phyloP scores from a whole-genome alignment of 2,329 filamentous ascomycete genomes.

The Bipolaris gigantea region DNA sequence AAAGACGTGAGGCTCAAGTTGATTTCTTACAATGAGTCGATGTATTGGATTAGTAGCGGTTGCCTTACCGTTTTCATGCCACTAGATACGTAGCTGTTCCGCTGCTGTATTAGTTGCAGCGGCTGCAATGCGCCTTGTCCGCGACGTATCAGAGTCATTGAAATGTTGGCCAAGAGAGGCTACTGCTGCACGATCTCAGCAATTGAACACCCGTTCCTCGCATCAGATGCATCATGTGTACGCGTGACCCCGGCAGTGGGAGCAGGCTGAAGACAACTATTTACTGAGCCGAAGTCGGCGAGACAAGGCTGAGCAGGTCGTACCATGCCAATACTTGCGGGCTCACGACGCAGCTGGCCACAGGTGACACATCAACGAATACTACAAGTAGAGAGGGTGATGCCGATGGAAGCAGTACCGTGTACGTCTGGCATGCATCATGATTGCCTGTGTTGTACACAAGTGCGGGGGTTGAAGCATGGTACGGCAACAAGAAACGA shows the following conservation, averaged over 20 bases:
- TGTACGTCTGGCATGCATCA: not conserved
- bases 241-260: not conserved
- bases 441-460: not conserved
- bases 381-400: not conserved
- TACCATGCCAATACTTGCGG: not conserved
- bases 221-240: not conserved
- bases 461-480: not conserved
- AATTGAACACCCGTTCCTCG: not conserved
- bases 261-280: not conserved
- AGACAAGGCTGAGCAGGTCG: not conserved
- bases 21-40: no score
- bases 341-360: not conserved
- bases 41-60: no score
- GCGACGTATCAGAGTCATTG: not conserved
- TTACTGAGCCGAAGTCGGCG: not conserved
- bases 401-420: not conserved
- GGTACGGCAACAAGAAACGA: not conserved
- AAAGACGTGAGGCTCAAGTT: no score
- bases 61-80: no score
- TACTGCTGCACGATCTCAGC: not conserved
- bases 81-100: no score
- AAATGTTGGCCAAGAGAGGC: not conserved
- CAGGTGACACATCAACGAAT: not conserved
- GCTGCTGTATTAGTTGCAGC: no score
- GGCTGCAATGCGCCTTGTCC: not conserved